Evolutionary conservation across 257 asterid species (phyloP).

Genomic region (Ajuga chamaepitys): DNA sequence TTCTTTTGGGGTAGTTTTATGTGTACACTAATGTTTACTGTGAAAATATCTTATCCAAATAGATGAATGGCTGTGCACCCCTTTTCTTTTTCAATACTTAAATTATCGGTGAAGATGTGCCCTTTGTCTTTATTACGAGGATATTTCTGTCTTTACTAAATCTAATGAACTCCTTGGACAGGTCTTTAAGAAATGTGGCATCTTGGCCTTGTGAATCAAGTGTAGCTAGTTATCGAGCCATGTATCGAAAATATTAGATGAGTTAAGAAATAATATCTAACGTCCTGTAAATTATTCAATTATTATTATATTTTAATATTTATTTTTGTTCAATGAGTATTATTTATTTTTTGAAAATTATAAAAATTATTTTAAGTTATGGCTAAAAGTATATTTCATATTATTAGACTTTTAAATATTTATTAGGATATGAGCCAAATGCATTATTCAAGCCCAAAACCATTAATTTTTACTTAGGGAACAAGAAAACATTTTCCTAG

Average conservation of each 20-base stretch:
- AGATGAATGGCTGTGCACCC: conserved; percentile 35
- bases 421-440: too few species aligned
- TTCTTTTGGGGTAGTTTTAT: not conserved
- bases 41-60: conserved; percentile 35
- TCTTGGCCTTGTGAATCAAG: not conserved
- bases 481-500: too few species aligned
- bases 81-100: not conserved
- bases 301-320: too few species aligned
- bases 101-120: not conserved
- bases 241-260: not conserved
- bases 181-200: not conserved
- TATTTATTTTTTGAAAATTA: too few species aligned
- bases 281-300: too few species aligned
- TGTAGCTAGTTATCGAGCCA: not conserved
- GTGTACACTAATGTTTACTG: not conserved
- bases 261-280: too few species aligned
- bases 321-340: too few species aligned
- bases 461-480: too few species aligned
- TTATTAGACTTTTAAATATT: too few species aligned
- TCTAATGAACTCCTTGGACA: not conserved
- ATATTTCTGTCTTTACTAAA: conserved; percentile 10
- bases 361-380: too few species aligned
- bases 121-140: conserved; percentile 8
- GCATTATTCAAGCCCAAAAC: too few species aligned
- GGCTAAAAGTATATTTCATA: too few species aligned